A percentile compares a stretch with the other conserved stretches of the same genome.
These are phyloP conservation scores for Oryza officinalis DNA, from an alignment of 176 grass and related monocot genomes.

Conservation along the genomic window DNA sequence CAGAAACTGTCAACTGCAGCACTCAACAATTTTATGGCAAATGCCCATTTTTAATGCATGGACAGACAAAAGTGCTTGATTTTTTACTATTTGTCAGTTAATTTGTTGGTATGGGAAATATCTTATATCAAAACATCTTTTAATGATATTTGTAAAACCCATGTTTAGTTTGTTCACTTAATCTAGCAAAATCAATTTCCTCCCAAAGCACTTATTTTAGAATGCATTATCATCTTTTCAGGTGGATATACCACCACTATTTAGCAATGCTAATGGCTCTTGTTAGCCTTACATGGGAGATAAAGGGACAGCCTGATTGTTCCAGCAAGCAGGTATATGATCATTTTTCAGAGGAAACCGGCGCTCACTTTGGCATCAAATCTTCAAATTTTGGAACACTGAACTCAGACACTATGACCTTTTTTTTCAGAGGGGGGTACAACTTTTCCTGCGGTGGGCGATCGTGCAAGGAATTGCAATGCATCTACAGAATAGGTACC, in stretches of 20 bases:
- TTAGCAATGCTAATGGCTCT: constrained; percentile 96
- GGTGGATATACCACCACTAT: constrained; percentile 99
- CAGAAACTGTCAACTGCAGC: constrained; percentile 9
- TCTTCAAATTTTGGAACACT: neutral
- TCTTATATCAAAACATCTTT: constrained; percentile 5
- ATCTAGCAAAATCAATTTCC: neutral
- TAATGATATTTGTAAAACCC: neutral
- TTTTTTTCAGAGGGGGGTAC: constrained; percentile 74
- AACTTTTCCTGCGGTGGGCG: constrained; percentile 91
- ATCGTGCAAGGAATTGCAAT: constrained; percentile 98
- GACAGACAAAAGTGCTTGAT: neutral
- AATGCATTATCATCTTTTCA: constrained; percentile 33
- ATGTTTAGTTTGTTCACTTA: neutral
- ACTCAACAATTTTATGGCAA: neutral
- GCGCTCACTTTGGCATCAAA: neutral
- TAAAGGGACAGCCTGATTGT: constrained; percentile 94
- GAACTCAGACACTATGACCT: constrained; percentile 9
- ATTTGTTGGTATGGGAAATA: neutral
- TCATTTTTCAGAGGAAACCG: neutral
- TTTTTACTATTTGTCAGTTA: neutral
- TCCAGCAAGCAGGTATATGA: constrained; percentile 76
- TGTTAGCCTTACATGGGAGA: constrained; percentile 97
- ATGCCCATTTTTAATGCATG: neutral
- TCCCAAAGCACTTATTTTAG: neutral
- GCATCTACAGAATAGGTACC: constrained; percentile 99